Evolutionary conservation across 1,284 basidiomycete genomes (phyloP), one percentile per base, ranked within the genome.

Genomic region (Cerioporus squamosus): DNA sequence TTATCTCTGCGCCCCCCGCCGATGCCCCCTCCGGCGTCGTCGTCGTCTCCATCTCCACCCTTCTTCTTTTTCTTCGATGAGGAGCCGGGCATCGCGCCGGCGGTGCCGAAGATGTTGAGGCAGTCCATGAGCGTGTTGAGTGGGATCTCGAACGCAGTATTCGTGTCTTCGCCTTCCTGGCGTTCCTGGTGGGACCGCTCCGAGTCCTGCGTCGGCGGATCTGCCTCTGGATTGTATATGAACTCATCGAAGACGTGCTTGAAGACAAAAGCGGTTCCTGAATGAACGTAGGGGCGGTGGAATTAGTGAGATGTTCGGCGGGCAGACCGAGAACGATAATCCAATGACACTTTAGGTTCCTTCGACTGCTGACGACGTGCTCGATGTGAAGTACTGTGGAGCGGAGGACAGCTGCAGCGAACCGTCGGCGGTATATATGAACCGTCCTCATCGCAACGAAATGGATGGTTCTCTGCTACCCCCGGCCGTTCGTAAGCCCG

Each of bases 91-190:
- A 69, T 66, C 12, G 74, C 62, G 51, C 77, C 77, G 2, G 91
- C 92, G 6, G 93, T 93, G 12, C 95, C 95, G 68, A 96, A 97
- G 55, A 97, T 88, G 71, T 96, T 95, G 43, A 98, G 81, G 67
- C 93, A 95, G 67, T 96, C 94, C 56, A 97, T 83, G 54, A 97
- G 76, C 1, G 88, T 89, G 68, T 87, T 84, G 31, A 98, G 82
- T 3, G 89, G 89, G 57, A 97, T 81, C 70, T 96, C 93, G 68
- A 97, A 94, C 1, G 83, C 80, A 8, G 80, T 83, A 59, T 20
- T 74, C 75, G 24, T n/a, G 15, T 74, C 68, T 40, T 77, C 70
- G 18, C 66, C 64, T 3, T 67, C 66, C 18, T 73, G 65, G 7
- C 40, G 40, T 42, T 42, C 12, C 8, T 36, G 12, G 47, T 67